phyloP scores from a whole-genome alignment of 108 stramenopile genomes.

The Aurantiochytrium sp. region DNA sequence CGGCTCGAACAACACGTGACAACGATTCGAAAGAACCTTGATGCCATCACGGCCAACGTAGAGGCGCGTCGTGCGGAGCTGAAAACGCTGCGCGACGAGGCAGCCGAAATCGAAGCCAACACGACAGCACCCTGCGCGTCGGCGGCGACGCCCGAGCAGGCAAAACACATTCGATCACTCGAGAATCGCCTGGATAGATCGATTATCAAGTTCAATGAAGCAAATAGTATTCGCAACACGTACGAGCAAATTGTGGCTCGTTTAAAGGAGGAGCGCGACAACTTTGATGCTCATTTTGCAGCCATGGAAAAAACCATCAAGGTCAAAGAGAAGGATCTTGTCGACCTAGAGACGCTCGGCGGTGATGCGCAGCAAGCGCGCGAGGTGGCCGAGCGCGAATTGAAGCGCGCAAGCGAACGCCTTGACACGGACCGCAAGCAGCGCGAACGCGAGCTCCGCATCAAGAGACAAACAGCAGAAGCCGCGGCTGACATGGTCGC shows the following conservation, averaged over 20 bases:
- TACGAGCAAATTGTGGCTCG: conserved; percentile 78
- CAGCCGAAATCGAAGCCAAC: background rate
- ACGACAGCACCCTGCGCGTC: background rate
- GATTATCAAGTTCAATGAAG: conserved; percentile 69
- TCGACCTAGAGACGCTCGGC: conserved; percentile 64
- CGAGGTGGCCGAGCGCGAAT: conserved; percentile 60
- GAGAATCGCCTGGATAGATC: conserved; percentile 58
- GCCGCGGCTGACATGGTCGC: conserved; percentile 39
- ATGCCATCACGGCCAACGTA: background rate
- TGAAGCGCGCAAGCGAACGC: conserved; percentile 49
- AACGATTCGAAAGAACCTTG: background rate
- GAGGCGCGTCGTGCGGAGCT: background rate
- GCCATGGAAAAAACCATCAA: conserved; percentile 66
- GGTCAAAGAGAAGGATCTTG: conserved; percentile 65
- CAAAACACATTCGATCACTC: conserved; percentile 40
- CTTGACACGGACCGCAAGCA: background rate
- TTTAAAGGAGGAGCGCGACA: conserved; percentile 68
- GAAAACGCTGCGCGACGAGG: background rate
- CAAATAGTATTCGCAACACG: conserved; percentile 65
- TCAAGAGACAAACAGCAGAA: background rate
- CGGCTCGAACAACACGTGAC: background rate
- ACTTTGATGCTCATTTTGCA: conserved; percentile 71
- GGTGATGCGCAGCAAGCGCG: conserved; percentile 73
- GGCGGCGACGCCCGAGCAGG: background rate
- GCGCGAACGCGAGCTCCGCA: background rate